Evolutionary conservation across 768 basidiomycete species (phyloP), one percentile per base, ranked within the genome.

Genomic region (Suillus decipiens): DNA sequence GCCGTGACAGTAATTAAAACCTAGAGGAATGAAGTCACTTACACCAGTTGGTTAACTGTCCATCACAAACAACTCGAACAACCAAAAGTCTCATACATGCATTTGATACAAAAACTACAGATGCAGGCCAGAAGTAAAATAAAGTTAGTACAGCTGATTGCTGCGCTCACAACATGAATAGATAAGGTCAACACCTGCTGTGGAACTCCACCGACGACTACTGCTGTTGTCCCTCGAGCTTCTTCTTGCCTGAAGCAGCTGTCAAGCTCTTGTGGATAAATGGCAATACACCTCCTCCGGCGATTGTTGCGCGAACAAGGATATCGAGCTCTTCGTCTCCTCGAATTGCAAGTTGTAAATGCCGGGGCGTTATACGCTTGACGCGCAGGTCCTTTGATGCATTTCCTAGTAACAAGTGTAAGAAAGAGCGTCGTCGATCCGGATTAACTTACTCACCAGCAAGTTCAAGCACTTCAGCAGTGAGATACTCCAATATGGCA

Each of bases 301-400:
- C 93, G 70, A 97, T 96, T 4, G 96, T 97, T 4, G 95, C 96
- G 60, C 89, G 87, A 34, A 99, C 95, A 63, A 99, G 87, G 19
- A 87, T 90, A 73, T 98, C 96, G n/a, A 98, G 88, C 72, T 98
- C 96, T 76, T 97, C 95, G 75, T 99, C 96, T 39, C 96, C 96
- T 64, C 95, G 90, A 67, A 99, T 98, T 33, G 96, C 96, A 34
- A 97, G 86, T 75, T 97, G 96, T 67, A 98, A 77, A 78, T 99
- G 96, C 69, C 96, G 89, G 19, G 96, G 96, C 0, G 94, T 96
- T 74, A 99, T 96, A 76, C 96, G 93, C 77, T 97, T 98, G 54
- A 96, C 95, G 57, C 91, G 87, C n/a, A 97, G 84, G 80, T 99
- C 96, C 73, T 97, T 96, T 2, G 95, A 96, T 34, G 96, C 96